Percentiles rank a stretch among this genome's conserved stretches.
These are phyloP conservation scores for Fusarium algeriense DNA, from an alignment of 2,329 filamentous ascomycete species.

Conservation along the genomic window DNA sequence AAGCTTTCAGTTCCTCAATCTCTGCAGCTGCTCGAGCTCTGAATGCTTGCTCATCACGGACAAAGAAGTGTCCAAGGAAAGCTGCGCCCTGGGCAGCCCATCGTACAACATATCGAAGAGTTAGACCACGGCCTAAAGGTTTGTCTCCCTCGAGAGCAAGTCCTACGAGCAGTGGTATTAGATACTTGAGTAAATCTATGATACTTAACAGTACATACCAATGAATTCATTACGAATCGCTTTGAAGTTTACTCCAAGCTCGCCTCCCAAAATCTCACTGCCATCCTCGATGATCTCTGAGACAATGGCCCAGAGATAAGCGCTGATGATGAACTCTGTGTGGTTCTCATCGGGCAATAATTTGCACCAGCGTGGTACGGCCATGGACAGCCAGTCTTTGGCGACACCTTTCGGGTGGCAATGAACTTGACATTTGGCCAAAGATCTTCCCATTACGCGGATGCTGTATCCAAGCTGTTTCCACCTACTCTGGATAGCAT, in stretches of 20 bases:
- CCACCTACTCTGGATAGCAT: constrained; percentile 1
- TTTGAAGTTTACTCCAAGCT: neutral
- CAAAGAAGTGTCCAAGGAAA: neutral
- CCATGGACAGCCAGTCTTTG: neutral
- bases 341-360: neutral
- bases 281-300: neutral
- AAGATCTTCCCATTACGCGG: neutral
- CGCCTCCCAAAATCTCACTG: neutral
- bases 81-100: constrained; percentile 4
- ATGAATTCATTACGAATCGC: neutral
- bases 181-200: neutral
- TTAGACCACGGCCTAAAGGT: neutral
- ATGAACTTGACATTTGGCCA: neutral
- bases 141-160: neutral
- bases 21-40: rapidly evolving
- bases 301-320: neutral
- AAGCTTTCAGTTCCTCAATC: neutral
- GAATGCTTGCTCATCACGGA: neutral
- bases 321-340: neutral
- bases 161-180: neutral
- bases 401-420: neutral
- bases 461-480: constrained; percentile 15
- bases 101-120: neutral
- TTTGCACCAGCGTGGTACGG: neutral
- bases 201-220: neutral